A percentile compares a stretch with the other conserved stretches of the same genome.
Evolutionary conservation across 2,329 filamentous ascomycete genomes (phyloP).

Genomic region (Paraphaeosphaeria minitans): DNA sequence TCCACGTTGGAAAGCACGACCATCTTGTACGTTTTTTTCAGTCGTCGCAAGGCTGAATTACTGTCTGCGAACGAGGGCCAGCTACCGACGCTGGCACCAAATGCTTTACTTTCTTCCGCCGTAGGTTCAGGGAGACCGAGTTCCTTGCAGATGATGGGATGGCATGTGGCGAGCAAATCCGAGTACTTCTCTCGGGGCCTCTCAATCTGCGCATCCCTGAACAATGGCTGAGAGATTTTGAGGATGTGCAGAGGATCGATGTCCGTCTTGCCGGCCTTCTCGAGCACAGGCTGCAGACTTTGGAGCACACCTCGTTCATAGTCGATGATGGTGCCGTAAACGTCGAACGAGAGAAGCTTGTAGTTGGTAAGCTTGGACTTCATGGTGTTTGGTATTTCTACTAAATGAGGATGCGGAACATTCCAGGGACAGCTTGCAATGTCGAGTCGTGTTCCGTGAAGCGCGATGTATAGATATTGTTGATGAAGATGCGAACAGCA

Average conservation of each 20-base stretch:
- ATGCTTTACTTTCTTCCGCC: conserved; percentile 52
- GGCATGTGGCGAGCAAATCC: conserved; percentile 60
- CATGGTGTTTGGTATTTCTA: conserved; percentile 18
- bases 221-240: conserved; percentile 51
- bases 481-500: not conserved
- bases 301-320: conserved; percentile 71
- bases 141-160: conserved; percentile 55
- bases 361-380: conserved; percentile 47
- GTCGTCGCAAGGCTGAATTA: conserved; percentile 56
- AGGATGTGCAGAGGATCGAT: conserved; percentile 38
- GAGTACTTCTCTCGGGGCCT: conserved; percentile 66
- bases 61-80: conserved; percentile 67
- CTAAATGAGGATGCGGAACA: not conserved
- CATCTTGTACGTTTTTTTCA: conserved; percentile 61
- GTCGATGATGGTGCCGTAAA: conserved; percentile 80
- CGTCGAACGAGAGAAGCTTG: conserved; percentile 71
- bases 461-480: not conserved
- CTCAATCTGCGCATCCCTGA: conserved; percentile 53
- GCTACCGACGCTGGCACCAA: conserved; percentile 58
- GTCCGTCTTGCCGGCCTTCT: conserved; percentile 33
- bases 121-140: conserved; percentile 47
- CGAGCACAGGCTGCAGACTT: conserved; percentile 59
- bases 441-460: not conserved
- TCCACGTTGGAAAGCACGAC: conserved; percentile 67
- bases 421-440: not conserved